A percentile compares a stretch with the other conserved stretches of the same genome.
Conservation (phyloP, 1,139 yeast genomes). For the Debaryomyces sp. region DNA sequence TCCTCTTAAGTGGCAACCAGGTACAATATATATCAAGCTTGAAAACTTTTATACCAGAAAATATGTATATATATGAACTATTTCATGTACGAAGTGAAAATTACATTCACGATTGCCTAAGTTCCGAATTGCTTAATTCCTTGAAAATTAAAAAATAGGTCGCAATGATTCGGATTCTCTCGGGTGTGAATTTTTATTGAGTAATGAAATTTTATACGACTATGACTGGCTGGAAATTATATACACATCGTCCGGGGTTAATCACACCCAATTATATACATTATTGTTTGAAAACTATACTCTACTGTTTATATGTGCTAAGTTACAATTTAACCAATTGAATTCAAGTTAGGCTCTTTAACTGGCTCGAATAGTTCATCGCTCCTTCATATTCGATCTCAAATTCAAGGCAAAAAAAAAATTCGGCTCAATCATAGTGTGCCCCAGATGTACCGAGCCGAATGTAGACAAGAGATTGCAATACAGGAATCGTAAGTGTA, state of each 20-base stretch:
- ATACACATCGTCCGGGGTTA: not conserved
- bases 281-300: not conserved
- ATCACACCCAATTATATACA: not conserved
- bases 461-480: not conserved
- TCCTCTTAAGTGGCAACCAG: not conserved
- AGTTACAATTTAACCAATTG: not conserved
- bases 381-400: not conserved
- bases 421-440: not conserved
- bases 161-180: conserved; percentile 6
- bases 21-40: not conserved
- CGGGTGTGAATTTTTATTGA: conserved; percentile 6
- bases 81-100: conserved; percentile 1
- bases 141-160: conserved; percentile 4
- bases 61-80: not conserved
- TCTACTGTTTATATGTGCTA: not conserved
- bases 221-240: conserved; percentile 1
- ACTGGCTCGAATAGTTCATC: not conserved
- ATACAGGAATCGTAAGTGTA: not conserved
- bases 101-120: not conserved
- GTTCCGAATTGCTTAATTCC: conserved; percentile 2
- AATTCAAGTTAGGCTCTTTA: not conserved
- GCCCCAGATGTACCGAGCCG: not conserved
- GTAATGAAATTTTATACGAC: conserved; percentile 2
- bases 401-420: not conserved
- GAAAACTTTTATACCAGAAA: conserved; percentile 1